Conservation (phyloP, 2,329 filamentous ascomycete genomes). For the Trichophyton equinum region DNA sequence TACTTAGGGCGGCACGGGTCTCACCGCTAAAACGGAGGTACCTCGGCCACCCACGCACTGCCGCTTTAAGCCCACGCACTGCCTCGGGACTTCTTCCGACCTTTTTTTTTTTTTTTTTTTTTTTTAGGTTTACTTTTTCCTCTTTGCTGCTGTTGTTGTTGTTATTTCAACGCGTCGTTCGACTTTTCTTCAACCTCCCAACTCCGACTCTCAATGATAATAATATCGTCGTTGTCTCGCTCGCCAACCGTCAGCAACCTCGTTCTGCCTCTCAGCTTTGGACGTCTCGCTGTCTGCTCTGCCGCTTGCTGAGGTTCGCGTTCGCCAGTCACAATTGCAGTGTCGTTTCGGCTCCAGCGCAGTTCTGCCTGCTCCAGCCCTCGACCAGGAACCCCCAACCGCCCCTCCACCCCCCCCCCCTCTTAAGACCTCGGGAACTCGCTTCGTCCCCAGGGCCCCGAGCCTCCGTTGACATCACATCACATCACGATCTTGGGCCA, state of each 20-base stretch:
- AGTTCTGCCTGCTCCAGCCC: background rate
- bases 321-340: background rate
- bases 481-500: background rate
- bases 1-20: background rate
- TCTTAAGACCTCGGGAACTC: background rate
- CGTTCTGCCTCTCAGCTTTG: background rate
- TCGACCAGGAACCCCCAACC: background rate
- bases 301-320: background rate
- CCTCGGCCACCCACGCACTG: background rate
- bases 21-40: background rate
- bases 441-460: background rate
- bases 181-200: background rate
- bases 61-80: background rate
- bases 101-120: slow-evolving; percentile 1
- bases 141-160: background rate
- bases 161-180: background rate
- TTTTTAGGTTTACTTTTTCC: background rate
- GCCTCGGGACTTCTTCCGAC: background rate
- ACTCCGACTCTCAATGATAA: background rate
- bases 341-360: background rate
- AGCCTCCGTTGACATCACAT: background rate
- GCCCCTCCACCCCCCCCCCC: background rate
- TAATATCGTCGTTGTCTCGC: background rate
- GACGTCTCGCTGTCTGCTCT: background rate
- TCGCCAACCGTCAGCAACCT: background rate